phyloP scores from a whole-genome alignment of 306 rosid genomes.

The Coriaria nepalensis region DNA sequence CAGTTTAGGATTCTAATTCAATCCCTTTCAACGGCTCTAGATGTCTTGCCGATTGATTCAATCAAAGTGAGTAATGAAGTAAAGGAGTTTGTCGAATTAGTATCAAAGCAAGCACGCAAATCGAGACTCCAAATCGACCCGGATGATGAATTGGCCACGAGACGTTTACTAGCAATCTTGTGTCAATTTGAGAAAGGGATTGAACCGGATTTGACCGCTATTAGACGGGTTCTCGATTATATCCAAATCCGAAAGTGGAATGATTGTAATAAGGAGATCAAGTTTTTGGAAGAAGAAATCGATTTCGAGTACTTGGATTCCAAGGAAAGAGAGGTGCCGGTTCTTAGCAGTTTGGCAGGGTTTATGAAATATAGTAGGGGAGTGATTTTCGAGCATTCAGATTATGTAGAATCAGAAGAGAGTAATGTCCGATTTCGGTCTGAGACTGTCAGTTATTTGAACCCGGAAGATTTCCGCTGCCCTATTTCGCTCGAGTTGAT shows the following conservation, averaged over 20 bases:
- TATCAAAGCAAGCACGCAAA: slow-evolving; percentile 42
- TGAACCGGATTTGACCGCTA: slow-evolving; percentile 27
- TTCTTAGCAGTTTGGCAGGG: slow-evolving; percentile 46
- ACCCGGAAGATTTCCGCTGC: slow-evolving; percentile 61
- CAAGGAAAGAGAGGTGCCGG: slow-evolving; percentile 24
- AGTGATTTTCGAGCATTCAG: slow-evolving; percentile 39
- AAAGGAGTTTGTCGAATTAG: slow-evolving; percentile 45
- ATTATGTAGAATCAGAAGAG: slow-evolving; percentile 12
- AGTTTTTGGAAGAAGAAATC: slow-evolving; percentile 50
- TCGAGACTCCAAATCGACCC: slow-evolving; percentile 27
- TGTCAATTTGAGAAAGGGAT: slow-evolving; percentile 36
- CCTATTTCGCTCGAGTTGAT: slow-evolving; percentile 73
- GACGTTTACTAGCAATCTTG: slow-evolving; percentile 18
- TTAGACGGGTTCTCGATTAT: slow-evolving; percentile 28
- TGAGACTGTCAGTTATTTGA: slow-evolving; percentile 25
- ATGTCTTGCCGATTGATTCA: slow-evolving; percentile 36
- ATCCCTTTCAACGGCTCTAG: slow-evolving; percentile 40
- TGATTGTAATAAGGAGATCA: slow-evolving; percentile 41
- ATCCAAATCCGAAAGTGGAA: slow-evolving; percentile 43
- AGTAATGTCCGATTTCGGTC: slow-evolving; percentile 18
- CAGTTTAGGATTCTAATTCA: slow-evolving; percentile 33
- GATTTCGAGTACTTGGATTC: slow-evolving; percentile 10
- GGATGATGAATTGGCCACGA: slow-evolving; percentile 20
- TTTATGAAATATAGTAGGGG: slow-evolving; percentile 48
- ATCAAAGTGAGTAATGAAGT: slow-evolving; percentile 38